Evolutionary conservation across 441 rosid species (phyloP).

Genomic region (Gossypium gossypioides): DNA sequence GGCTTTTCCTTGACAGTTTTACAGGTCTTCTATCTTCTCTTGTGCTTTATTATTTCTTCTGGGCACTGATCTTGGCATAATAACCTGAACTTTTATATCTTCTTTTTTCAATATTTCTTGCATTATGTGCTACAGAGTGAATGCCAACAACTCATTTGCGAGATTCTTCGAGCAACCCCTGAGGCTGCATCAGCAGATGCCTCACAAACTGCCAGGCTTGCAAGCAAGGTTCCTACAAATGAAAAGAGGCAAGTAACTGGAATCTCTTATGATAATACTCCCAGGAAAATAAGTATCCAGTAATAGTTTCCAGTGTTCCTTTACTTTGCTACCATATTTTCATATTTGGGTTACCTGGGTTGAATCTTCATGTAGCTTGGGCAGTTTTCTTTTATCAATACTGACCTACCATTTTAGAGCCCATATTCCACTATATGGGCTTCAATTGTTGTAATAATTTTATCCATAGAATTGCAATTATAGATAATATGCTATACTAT

Average conservation of each 20-base stretch:
- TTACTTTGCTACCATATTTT: background rate
- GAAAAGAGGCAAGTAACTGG: constrained; percentile 58
- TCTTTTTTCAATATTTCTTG: constrained; percentile 14
- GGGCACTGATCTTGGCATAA: background rate
- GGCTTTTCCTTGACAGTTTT: constrained; percentile 88
- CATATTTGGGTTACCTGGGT: background rate
- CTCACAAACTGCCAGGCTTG: constrained; percentile 94
- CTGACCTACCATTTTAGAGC: background rate
- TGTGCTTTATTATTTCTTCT: background rate
- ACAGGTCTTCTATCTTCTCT: constrained; percentile 46
- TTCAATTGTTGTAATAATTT: background rate
- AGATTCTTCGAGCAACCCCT: constrained; percentile 95
- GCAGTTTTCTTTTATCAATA: background rate
- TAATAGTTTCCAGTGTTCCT: background rate
- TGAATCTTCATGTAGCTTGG: background rate
- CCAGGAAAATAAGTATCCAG: background rate
- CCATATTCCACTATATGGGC: background rate
- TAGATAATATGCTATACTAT: background rate
- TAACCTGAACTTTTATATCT: constrained; percentile 4
- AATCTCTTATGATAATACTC: background rate
- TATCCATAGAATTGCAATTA: background rate
- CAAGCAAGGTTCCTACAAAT: constrained; percentile 67
- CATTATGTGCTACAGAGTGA: constrained; percentile 60
- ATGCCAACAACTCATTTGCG: constrained; percentile 99
- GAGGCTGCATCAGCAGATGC: constrained; percentile 98